Conservation (phyloP, 805 yeast genomes). For the Yamadazyma ubonensis region DNA sequence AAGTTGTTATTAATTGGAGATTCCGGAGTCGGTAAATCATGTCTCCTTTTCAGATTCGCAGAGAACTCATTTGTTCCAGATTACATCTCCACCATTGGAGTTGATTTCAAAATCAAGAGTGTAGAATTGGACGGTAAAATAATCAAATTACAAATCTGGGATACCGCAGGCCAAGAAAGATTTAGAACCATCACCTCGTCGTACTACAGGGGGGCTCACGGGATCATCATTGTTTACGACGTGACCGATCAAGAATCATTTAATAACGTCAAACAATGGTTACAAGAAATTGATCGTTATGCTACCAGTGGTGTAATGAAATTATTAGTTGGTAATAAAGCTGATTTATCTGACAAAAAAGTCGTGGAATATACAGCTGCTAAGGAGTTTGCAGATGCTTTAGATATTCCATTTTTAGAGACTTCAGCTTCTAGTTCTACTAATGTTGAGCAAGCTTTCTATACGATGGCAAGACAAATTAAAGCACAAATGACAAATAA, state of each 20-base stretch:
- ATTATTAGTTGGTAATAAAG: constrained; percentile 93
- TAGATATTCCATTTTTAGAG: constrained; percentile 92
- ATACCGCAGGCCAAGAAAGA: constrained; percentile 98
- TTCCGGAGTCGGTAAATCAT: constrained; percentile 98
- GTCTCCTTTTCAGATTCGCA: constrained; percentile 90
- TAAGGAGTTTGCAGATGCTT: constrained; percentile 94
- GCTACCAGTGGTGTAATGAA: constrained; percentile 98
- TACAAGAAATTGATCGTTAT: constrained; percentile 96
- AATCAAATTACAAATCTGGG: constrained; percentile 98
- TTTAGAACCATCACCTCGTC: constrained; percentile 97
- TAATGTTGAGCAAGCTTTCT: constrained; percentile 97
- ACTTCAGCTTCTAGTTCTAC: constrained; percentile 94
- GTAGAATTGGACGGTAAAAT: constrained; percentile 95
- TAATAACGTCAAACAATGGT: constrained; percentile 96
- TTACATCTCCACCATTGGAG: constrained; percentile 96
- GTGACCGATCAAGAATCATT: constrained; percentile 97
- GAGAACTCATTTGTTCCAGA: constrained; percentile 97
- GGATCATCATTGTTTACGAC: constrained; percentile 95
- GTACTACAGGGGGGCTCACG: constrained; percentile 98
- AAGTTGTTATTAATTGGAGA: constrained; percentile 94
- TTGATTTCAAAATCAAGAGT: constrained; percentile 87
- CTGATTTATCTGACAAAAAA: constrained; percentile 89
- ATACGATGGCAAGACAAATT: constrained; percentile 98
- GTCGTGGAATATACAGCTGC: constrained; percentile 95
- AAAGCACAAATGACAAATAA: constrained; percentile 88